Evolutionary conservation across 257 asterid species (phyloP).

Genomic region (Przewalskia tangutica): DNA sequence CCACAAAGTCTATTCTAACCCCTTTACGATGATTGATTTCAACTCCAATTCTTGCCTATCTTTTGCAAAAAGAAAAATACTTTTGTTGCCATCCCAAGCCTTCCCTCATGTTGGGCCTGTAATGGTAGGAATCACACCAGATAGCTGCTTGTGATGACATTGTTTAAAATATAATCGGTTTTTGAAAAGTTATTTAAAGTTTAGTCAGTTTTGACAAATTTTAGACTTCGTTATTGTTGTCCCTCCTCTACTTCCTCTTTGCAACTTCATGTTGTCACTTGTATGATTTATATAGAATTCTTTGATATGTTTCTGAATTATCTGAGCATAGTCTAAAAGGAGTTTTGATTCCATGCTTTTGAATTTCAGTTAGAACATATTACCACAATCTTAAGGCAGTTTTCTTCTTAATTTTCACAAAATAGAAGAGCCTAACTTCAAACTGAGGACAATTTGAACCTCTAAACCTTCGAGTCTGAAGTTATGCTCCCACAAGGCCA

Average conservation of each 20-base stretch:
- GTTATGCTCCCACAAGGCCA: neutral
- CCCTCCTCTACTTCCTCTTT: too few relatives aligned
- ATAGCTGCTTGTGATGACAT: neutral
- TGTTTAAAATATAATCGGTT: neutral
- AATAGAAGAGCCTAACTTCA: too few relatives aligned
- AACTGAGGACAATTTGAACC: too few relatives aligned
- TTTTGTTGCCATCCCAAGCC: neutral
- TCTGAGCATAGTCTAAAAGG: too few relatives aligned
- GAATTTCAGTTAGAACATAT: too few relatives aligned
- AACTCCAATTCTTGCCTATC: neutral
- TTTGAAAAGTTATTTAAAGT: neutral
- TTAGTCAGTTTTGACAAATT: neutral
- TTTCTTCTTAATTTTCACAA: too few relatives aligned
- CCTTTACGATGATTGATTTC: neutral
- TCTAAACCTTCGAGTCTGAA: neutral
- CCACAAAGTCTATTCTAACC: too few relatives aligned
- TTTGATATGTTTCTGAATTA: neutral
- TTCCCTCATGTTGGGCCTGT: neutral
- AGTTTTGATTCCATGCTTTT: too few relatives aligned
- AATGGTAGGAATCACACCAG: neutral
- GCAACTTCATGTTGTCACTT: neutral
- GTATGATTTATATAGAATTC: neutral
- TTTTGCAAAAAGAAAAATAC: neutral
- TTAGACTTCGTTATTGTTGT: too few relatives aligned
- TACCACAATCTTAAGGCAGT: too few relatives aligned